Evolutionary conservation across 2,329 filamentous ascomycete genomes (phyloP).

Genomic region (Verticillium tricorpus): DNA sequence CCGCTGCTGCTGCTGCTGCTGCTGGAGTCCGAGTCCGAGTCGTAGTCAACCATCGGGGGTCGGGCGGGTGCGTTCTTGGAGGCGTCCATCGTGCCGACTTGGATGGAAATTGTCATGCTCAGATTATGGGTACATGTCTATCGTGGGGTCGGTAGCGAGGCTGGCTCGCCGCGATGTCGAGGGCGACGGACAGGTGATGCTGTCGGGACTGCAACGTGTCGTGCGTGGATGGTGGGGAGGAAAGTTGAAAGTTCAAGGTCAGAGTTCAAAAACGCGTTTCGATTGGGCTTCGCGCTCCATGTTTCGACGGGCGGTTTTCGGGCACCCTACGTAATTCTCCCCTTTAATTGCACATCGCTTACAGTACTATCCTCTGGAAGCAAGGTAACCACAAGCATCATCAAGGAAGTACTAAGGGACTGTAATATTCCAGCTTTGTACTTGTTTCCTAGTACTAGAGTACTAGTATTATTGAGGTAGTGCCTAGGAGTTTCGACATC

Average conservation of each 20-base stretch:
- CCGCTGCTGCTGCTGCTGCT: constrained; percentile 24
- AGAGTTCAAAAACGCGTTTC: background rate
- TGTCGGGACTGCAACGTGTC: background rate
- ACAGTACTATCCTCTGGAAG: background rate
- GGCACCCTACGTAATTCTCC: background rate
- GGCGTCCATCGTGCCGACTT: constrained; percentile 10
- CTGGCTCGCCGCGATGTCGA: background rate
- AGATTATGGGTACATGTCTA: constrained; percentile 6
- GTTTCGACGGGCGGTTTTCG: background rate
- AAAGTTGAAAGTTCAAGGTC: background rate
- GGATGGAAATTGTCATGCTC: background rate
- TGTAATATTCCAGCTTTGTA: no score
- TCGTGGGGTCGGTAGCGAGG: background rate
- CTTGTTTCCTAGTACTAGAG: no score
- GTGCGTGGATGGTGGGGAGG: background rate
- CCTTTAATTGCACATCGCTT: background rate
- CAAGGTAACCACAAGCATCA: no score
- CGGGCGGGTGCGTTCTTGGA: constrained; percentile 3
- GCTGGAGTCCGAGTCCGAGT: constrained; percentile 12
- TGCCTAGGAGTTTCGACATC: background rate
- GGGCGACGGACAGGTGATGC: background rate
- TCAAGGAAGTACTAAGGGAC: no score
- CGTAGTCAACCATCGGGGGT: constrained; percentile 3
- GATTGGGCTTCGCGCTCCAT: background rate
- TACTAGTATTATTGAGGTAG: no score